A percentile compares a stretch with the other conserved stretches of the same genome.
phyloP scores from a whole-genome alignment of 768 basidiomycete species.

The Calvatia gigantea region DNA sequence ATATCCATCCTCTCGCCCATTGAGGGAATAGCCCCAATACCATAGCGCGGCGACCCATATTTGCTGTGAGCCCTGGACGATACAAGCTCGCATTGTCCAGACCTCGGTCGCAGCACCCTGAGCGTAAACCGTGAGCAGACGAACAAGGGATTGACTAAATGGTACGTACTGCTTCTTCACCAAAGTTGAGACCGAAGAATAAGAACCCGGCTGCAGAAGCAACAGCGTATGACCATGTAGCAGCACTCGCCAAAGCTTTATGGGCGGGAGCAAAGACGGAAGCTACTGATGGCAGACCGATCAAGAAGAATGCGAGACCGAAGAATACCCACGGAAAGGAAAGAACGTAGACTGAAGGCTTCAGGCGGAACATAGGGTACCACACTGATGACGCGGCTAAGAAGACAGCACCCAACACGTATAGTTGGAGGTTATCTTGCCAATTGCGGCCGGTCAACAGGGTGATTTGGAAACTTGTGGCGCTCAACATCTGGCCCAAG shows the following conservation, averaged over 20 bases:
- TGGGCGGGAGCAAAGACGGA: slow-evolving; percentile 57
- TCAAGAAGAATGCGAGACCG: slow-evolving; percentile 86
- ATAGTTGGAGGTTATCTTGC: slow-evolving; percentile 76
- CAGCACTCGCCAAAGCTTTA: slow-evolving; percentile 64
- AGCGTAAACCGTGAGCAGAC: slow-evolving; percentile 13
- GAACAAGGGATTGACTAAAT: not conserved
- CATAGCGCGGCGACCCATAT: slow-evolving; percentile 94
- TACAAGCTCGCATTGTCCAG: slow-evolving; percentile 87
- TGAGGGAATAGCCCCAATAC: slow-evolving; percentile 91
- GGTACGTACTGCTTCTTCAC: slow-evolving; percentile 81
- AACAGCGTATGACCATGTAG: slow-evolving; percentile 89
- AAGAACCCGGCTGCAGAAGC: slow-evolving; percentile 92
- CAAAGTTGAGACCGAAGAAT: slow-evolving; percentile 95
- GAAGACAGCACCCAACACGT: slow-evolving; percentile 89
- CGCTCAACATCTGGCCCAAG: slow-evolving; percentile 85
- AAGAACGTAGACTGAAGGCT: slow-evolving; percentile 84
- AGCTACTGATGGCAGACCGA: slow-evolving; percentile 79
- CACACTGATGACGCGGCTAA: slow-evolving; percentile 81
- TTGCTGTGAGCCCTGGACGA: slow-evolving; percentile 94
- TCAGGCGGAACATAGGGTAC: slow-evolving; percentile 87
- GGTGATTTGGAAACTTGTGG: slow-evolving; percentile 94
- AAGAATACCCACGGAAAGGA: slow-evolving; percentile 91
- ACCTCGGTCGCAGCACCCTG: slow-evolving; percentile 93
- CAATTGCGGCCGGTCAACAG: slow-evolving; percentile 84
- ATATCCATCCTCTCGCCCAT: slow-evolving; percentile 45